phyloP scores from a whole-genome alignment of 805 yeast genomes.

The Schizosaccharomyces japonicus region DNA sequence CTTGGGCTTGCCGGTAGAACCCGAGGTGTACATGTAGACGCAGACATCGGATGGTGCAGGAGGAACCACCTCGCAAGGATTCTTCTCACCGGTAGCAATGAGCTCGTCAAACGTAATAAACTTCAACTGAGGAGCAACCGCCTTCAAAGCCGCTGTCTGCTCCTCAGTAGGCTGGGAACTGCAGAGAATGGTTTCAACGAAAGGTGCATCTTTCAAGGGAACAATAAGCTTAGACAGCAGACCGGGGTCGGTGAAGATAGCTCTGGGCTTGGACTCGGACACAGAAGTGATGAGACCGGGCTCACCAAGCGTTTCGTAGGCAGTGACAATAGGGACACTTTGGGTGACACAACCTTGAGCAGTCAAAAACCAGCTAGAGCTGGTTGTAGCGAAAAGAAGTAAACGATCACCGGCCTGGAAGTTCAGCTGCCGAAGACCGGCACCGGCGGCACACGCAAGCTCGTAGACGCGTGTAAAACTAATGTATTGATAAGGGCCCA shows the following conservation, averaged over 20 bases:
- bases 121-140: constrained; percentile 40
- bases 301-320: constrained; percentile 87
- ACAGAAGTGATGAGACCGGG: constrained; percentile 54
- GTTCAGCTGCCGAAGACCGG: constrained; percentile 58
- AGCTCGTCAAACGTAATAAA: constrained; percentile 35
- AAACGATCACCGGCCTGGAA: constrained; percentile 36
- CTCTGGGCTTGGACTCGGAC: constrained; percentile 54
- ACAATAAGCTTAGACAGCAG: constrained; percentile 40
- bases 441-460: constrained; percentile 32
- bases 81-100: constrained; percentile 32
- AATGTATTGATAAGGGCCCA: constrained; percentile 44
- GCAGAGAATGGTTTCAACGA: constrained; percentile 49
- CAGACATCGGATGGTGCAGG: constrained; percentile 38
- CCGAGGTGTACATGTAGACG: constrained; percentile 73
- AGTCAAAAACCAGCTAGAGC: constrained; percentile 51
- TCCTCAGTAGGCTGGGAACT: constrained; percentile 24
- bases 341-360: constrained; percentile 60
- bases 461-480: constrained; percentile 33
- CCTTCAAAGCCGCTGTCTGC: constrained; percentile 35
- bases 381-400: constrained; percentile 68
- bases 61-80: constrained; percentile 23
- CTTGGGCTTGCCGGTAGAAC: constrained; percentile 67
- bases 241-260: constrained; percentile 62
- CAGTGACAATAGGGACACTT: constrained; percentile 75
- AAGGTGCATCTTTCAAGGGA: constrained; percentile 41